A percentile compares a stretch with the other conserved stretches of the same genome.
Conservation (phyloP, 2,329 filamentous ascomycete genomes). For the Beauveria australis region DNA sequence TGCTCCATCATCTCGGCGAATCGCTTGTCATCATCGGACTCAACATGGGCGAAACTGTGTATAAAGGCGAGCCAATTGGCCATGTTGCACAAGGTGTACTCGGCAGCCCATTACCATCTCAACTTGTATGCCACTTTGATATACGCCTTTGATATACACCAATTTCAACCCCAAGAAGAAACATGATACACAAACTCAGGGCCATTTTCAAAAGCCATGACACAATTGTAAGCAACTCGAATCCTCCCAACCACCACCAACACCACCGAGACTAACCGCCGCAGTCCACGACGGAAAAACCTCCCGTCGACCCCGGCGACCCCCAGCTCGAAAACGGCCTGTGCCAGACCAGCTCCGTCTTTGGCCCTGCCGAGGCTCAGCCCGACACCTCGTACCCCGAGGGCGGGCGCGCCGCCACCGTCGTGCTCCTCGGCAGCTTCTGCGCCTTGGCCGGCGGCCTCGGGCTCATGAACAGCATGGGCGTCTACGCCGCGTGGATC, state of each 20-base stretch:
- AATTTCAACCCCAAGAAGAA: background rate
- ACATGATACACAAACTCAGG: background rate
- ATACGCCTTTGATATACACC: background rate
- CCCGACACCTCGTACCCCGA: constrained; percentile 50
- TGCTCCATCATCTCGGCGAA: background rate
- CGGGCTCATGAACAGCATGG: constrained; percentile 56
- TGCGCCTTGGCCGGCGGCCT: constrained; percentile 52
- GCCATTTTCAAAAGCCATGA: background rate
- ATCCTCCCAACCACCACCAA: background rate
- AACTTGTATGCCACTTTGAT: background rate
- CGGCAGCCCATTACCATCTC: background rate
- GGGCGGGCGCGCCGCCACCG: constrained; percentile 55
- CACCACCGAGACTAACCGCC: background rate
- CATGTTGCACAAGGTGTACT: background rate
- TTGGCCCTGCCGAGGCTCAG: background rate
- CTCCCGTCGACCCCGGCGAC: background rate
- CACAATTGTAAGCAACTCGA: background rate
- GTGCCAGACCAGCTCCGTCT: constrained; percentile 4
- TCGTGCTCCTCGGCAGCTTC: constrained; percentile 59
- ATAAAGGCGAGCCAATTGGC: background rate
- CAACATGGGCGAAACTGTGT: background rate
- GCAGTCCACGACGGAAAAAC: background rate
- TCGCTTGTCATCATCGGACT: background rate
- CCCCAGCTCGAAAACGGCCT: constrained; percentile 1
- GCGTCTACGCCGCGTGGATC: constrained; percentile 59